These are phyloP conservation scores for Fusarium sp. DNA, from an alignment of 2,329 filamentous ascomycete genomes.

Conservation along the genomic window DNA sequence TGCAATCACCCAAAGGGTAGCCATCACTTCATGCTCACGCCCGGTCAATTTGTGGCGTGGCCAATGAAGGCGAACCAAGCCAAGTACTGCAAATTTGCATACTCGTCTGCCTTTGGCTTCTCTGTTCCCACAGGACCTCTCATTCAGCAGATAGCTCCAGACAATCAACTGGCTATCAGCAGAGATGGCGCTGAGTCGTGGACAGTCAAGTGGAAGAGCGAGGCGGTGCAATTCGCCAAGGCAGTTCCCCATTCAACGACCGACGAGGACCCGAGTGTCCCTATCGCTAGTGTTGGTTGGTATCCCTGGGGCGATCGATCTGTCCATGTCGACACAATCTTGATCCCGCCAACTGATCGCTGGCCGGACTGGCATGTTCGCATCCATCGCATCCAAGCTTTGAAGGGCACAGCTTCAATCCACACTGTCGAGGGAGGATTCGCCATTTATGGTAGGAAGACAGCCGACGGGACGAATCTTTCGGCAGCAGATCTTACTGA, in stretches of 20 bases:
- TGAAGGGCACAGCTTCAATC: not conserved
- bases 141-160: conserved; percentile 49
- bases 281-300: conserved; percentile 25
- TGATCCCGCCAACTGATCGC: conserved; percentile 44
- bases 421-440: conserved; percentile 35
- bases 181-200: conserved; percentile 47
- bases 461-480: conserved; percentile 20
- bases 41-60: conserved; percentile 53
- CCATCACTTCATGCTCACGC: conserved; percentile 58
- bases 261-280: rapidly evolving
- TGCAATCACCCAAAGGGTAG: conserved; percentile 49
- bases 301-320: conserved; percentile 44
- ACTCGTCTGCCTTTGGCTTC: conserved; percentile 61
- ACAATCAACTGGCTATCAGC: conserved; percentile 47
- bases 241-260: not conserved
- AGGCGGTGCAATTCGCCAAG: not conserved
- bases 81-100: conserved; percentile 61
- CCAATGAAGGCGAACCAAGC: conserved; percentile 55
- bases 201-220: conserved; percentile 46
- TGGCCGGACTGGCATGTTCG: conserved; percentile 52
- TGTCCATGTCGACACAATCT: conserved; percentile 41
- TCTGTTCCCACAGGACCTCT: conserved; percentile 54
- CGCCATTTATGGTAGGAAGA: conserved; percentile 19
- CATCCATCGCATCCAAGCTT: conserved; percentile 34
- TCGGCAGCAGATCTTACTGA: rapidly evolving